These are phyloP conservation scores for Lepraria neglecta DNA, from an alignment of 495 filamentous ascomycete genomes.

Conservation along the genomic window DNA sequence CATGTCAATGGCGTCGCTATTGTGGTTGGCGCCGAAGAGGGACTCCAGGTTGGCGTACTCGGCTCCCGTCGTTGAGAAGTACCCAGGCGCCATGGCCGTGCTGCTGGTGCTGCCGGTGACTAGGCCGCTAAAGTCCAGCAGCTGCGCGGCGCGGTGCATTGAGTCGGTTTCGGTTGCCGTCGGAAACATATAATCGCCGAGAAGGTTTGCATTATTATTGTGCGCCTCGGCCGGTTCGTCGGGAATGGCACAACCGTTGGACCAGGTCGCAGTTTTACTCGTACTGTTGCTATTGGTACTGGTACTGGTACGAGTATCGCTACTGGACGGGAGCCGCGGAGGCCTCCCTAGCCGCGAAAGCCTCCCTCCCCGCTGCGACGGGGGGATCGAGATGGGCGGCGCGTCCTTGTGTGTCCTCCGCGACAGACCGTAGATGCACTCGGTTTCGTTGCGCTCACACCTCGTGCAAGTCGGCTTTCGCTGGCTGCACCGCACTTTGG, in stretches of 20 bases:
- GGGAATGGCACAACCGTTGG: neutral
- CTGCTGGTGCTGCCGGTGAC: neutral
- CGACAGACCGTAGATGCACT: neutral
- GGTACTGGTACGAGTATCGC: constrained; percentile 2
- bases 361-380: constrained; percentile 12
- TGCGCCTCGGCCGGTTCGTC: neutral
- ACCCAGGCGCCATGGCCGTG: neutral
- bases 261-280: neutral
- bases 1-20: constrained; percentile 6
- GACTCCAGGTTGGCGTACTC: neutral
- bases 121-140: neutral
- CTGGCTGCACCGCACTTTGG: neutral
- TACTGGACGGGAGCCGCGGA: neutral
- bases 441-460: neutral
- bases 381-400: constrained; percentile 16
- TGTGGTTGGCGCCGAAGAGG: neutral
- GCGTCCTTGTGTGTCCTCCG: neutral
- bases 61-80: neutral
- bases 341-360: constrained; percentile 4
- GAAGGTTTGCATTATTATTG: constrained; percentile 31
- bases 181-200: constrained; percentile 39
- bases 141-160: neutral
- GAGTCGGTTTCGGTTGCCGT: constrained; percentile 23
- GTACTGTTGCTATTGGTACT: constrained; percentile 1
- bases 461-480: neutral